phyloP scores from a whole-genome alignment of 2,329 filamentous ascomycete species.

The Sporothrix phasma region DNA sequence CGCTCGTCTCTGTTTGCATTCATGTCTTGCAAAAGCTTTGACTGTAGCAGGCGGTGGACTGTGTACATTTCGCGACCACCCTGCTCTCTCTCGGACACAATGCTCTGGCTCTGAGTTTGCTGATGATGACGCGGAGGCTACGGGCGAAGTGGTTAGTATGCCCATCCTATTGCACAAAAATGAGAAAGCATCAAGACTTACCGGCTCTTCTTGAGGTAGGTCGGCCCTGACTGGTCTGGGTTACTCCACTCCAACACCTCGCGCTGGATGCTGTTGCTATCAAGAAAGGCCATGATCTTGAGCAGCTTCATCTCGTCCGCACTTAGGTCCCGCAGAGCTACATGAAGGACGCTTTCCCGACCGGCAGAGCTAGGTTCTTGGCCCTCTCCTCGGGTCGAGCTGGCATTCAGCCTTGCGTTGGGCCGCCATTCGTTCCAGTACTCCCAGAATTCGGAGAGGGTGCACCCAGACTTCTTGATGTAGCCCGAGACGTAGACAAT shows the following conservation, averaged over 20 bases:
- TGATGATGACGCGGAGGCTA: slow-evolving; percentile 14
- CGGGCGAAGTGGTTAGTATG: not conserved
- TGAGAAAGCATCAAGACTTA: not conserved
- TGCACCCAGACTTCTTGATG: slow-evolving; percentile 16
- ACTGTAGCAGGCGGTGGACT: slow-evolving; percentile 15
- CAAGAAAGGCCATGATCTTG: slow-evolving; percentile 17
- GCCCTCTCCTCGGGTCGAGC: not conserved
- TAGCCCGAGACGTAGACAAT: slow-evolving; percentile 18
- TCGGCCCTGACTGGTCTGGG: slow-evolving; percentile 6
- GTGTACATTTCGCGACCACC: slow-evolving; percentile 15
- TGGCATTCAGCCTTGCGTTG: not conserved
- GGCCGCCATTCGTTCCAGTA: slow-evolving; percentile 18
- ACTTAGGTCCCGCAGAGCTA: slow-evolving; percentile 15
- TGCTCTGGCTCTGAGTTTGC: slow-evolving; percentile 16
- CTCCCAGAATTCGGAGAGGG: slow-evolving; percentile 17
- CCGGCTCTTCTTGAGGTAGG: slow-evolving; percentile 11
- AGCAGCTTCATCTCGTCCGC: slow-evolving; percentile 15
- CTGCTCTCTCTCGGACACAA: slow-evolving; percentile 11
- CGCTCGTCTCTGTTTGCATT: slow-evolving; percentile 11
- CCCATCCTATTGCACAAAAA: not conserved
- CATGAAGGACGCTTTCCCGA: slow-evolving; percentile 9
- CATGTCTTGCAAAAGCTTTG: slow-evolving; percentile 14
- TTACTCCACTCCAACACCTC: slow-evolving; percentile 17
- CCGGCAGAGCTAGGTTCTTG: not conserved
- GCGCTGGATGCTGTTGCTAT: slow-evolving; percentile 16